These are phyloP conservation scores for Solanum peruvianum DNA, from an alignment of 257 asterid genomes.

Conservation along the genomic window DNA sequence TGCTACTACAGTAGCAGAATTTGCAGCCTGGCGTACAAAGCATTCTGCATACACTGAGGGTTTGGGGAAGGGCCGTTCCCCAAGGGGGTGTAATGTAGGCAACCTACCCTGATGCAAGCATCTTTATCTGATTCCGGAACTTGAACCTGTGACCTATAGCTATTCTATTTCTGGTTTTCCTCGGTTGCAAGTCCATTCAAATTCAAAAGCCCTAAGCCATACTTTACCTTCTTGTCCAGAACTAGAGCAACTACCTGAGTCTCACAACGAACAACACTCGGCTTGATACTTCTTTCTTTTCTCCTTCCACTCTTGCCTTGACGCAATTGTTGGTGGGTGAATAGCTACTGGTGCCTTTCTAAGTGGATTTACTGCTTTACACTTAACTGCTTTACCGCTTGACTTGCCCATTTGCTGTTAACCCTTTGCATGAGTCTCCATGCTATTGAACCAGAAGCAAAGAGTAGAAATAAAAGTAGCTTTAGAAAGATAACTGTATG, in stretches of 20 bases:
- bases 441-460: background rate
- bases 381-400: background rate
- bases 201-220: background rate
- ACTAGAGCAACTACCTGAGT: background rate
- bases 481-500: background rate
- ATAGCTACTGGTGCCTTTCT: background rate
- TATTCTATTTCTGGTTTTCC: background rate
- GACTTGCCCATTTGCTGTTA: background rate
- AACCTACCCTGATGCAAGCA: background rate
- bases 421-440: background rate
- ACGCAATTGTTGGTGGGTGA: background rate
- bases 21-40: background rate
- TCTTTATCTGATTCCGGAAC: too few species aligned
- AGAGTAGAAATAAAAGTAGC: background rate
- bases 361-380: background rate
- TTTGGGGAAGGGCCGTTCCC: background rate
- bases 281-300: background rate
- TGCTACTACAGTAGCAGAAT: background rate
- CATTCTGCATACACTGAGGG: background rate
- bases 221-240: background rate
- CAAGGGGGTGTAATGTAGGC: background rate
- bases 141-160: background rate
- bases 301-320: background rate
- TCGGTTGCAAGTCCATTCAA: background rate
- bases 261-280: background rate